Evolutionary conservation across 768 basidiomycete genomes (phyloP), one percentile per base, ranked within the genome.

Genomic region (Trametes meyenii): DNA sequence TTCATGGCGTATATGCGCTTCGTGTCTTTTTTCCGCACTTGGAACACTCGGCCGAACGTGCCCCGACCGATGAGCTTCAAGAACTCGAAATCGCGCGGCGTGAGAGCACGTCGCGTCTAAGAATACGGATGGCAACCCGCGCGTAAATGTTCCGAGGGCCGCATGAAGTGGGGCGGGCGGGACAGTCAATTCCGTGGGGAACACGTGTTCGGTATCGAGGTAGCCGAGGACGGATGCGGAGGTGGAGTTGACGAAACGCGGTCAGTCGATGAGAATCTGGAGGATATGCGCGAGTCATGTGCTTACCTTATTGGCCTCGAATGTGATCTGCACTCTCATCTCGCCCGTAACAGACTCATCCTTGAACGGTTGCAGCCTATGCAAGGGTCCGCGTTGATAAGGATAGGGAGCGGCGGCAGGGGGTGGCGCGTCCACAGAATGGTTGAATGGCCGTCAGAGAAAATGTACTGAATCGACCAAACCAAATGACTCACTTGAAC

Each of bases 1-100:
- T 99, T 99, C 96, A 99, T 98, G 53, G 97, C 97, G 79, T 98
- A 99, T 77, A 99, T 98, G 48, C 97, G 92, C 75, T 94, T 92
- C 43, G 97, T 99, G 78, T 99, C 96, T 73, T 82, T 88, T 78
- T 99, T 99, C 63, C 97, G 92, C 50, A 99, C 97, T 75, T 99
- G 97, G 82, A 98, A 98, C 19, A 99, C 97, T 56, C 94, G 92
- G 50, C 96, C 97, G 73, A 99, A 99, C 0, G 97, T 98, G 1
- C 97, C 97, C 50, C 95, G 88, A 59, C 97, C 97, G 76, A 99
- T 98, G 59, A 99, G 90, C 75, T 97, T 97, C 71, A 99, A 87
- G 78, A 98, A 97, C 72, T 98, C 96, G 70, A 99, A 99, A 73
- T 98, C 96, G 71, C 91, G 87, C 33, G 96, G 95, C n/a, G 86